Evolutionary conservation across 345 rosid genomes (phyloP).

Genomic region (Trapa incisa): DNA sequence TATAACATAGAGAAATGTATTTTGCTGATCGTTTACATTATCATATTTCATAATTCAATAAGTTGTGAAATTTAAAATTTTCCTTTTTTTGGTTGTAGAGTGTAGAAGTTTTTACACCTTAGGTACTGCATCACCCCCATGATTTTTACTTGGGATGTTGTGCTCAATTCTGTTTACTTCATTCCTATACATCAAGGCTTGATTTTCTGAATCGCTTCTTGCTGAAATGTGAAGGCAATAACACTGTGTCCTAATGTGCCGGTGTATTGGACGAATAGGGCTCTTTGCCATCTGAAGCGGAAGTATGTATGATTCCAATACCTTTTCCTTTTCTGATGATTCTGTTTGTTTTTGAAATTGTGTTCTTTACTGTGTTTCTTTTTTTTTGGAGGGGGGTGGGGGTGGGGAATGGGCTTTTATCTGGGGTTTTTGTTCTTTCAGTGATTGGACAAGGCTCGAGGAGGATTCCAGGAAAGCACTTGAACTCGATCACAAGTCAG

Average conservation of each 20-base stretch:
- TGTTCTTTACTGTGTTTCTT: neutral
- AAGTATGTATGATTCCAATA: constrained; percentile 42
- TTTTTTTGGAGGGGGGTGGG: too few relatives aligned
- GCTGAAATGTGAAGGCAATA: constrained; percentile 43
- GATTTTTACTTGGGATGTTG: neutral
- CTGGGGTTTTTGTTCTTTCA: constrained; percentile 10
- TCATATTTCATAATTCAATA: too few relatives aligned
- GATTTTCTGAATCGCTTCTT: neutral
- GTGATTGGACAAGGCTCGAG: constrained; percentile 80
- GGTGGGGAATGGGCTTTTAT: neutral
- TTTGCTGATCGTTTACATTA: too few relatives aligned
- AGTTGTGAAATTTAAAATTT: too few relatives aligned
- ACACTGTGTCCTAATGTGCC: constrained; percentile 73
- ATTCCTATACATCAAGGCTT: neutral
- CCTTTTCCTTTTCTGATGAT: neutral
- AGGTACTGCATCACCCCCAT: neutral
- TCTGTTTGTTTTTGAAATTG: neutral
- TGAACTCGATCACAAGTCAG: constrained; percentile 48
- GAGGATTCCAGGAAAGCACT: constrained; percentile 71
- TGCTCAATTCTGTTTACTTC: neutral
- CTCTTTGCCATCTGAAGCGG: constrained; percentile 73
- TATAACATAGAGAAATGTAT: too few relatives aligned
- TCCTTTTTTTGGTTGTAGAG: too few relatives aligned
- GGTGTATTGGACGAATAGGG: constrained; percentile 87
- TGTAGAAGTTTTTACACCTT: neutral